Conservation (phyloP, 768 basidiomycete genomes). For the Kwoniella sp. region DNA sequence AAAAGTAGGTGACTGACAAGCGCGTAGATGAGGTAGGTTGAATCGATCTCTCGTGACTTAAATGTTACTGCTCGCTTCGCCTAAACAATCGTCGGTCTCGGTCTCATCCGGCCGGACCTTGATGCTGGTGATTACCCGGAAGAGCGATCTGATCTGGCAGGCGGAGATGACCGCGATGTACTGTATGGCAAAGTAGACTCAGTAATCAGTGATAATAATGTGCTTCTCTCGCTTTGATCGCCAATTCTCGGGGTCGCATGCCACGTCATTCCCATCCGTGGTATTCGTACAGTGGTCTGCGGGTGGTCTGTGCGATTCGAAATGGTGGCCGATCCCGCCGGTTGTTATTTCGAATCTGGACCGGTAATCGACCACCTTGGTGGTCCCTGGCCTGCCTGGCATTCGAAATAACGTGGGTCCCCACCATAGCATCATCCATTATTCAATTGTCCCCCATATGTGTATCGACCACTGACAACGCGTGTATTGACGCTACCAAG, state of each 20-base stretch:
- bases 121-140: background rate
- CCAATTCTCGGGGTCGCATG: background rate
- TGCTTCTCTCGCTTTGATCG: too few relatives aligned
- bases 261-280: too few relatives aligned
- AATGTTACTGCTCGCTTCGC: background rate
- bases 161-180: background rate
- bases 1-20: background rate
- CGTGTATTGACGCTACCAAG: background rate
- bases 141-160: too few relatives aligned
- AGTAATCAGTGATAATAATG: too few relatives aligned
- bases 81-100: background rate
- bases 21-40: background rate
- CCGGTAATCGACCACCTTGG: background rate
- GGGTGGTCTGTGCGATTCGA: background rate
- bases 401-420: background rate
- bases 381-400: too few relatives aligned
- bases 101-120: background rate
- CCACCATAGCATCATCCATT: background rate
- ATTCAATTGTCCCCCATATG: too few relatives aligned
- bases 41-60: background rate
- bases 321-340: background rate
- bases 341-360: slow-evolving; percentile 1
- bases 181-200: too few relatives aligned
- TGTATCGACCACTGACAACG: background rate
- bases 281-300: too few relatives aligned